Evolutionary conservation across 2,329 filamentous ascomycete species (phyloP), one percentile per base, ranked within the genome.

Genomic region (Microdochium paspali): DNA sequence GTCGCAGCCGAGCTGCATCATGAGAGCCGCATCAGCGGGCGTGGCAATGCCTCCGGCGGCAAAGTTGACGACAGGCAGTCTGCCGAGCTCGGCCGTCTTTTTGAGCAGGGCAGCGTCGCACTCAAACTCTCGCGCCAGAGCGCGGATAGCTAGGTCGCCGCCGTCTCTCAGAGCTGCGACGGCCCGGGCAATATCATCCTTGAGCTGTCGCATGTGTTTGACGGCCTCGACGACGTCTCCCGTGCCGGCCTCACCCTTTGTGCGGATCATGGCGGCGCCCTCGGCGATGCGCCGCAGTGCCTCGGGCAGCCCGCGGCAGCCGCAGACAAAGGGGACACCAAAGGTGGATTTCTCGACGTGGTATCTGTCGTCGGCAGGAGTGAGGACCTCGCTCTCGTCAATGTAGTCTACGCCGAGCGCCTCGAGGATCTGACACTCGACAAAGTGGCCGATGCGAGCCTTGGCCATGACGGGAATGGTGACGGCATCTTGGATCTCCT

Each of bases 391-490:
- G 67, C 85, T 90, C 73, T 98, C 93, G 69, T 98, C 90, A 58
- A 98, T 93, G 74, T 95, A 98, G 74, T 98, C 93, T 59, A 97
- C 86, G 52, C 88, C 90, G 47, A 97, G 83, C 49, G 88, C 82
- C 76, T 97, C 87, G 62, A 98, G 86, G 70, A 98, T 94, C 84
- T 91, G 91, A 73, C 90, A 96, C 74, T 98, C 93, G 60, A 96
- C 91, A 57, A 96, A 90, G 72, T 98, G 93, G 31, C 93, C 93
- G 64, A 97, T 98, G 63, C 93, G 82, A 23, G 91, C 91, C 74
- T 98, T 98, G 54, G 93, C 93, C 93, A 98, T 97, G 67, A 98
- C 93, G 58, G 93, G 93, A 60, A 97, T 96, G 47, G 91, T 97
- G 44, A 97, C 93, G 35, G 90, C 84, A 3, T 77, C 81, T 82